Evolutionary conservation across 352 stramenopile species (phyloP), one percentile per base, ranked within the genome.

Genomic region (Salisapilia sapeloensis): DNA sequence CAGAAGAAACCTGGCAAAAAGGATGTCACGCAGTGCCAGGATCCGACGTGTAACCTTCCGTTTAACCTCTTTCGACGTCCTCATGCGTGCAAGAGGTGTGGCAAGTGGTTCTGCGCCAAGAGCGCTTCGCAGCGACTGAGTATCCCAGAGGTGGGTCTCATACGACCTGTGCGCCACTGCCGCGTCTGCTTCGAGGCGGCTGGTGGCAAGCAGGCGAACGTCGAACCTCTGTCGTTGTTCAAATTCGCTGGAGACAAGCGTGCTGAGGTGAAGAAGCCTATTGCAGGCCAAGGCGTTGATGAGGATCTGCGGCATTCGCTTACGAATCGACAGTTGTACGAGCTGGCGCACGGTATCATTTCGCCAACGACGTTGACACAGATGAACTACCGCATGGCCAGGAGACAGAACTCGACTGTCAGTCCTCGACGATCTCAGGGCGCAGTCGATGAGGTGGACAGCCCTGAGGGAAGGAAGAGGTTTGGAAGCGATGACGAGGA

Each of bases 1-100:
- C 85, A 86, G 53, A 56, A 56, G 34, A 89, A 89, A 37, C 67
- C 71, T 11, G 67, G 84, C 50, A 84, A 84, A 36, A 87, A 84
- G 53, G 60, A 45, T 2, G 56, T 86, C 22, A 82, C 71, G 13
- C 56, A 85, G 38, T 89, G 72, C 40, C 69, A 85, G 44, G 59
- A 82, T 35, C 35, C 45, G 27, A 60, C 46, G 19, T 91, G 75
- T 48, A 49, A 65, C 15, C 58, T 56, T 24, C 52, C 56, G 22
- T 91, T 91, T 48, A 86, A 91, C 49, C 54, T 90, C 10, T 84
- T 84, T 28, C 65, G 71, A 20, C 66, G 75, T 2, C 71, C 75
- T 10, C 71, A 91, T 38, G 65, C 69, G 26, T 91, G 75, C 54
- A 80, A 86, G 38, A 71, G 75, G 16, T 91, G 75, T 35, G 75